These are phyloP conservation scores for Jamesozyma rosinii DNA, from an alignment of 805 yeast genomes.

Conservation along the genomic window DNA sequence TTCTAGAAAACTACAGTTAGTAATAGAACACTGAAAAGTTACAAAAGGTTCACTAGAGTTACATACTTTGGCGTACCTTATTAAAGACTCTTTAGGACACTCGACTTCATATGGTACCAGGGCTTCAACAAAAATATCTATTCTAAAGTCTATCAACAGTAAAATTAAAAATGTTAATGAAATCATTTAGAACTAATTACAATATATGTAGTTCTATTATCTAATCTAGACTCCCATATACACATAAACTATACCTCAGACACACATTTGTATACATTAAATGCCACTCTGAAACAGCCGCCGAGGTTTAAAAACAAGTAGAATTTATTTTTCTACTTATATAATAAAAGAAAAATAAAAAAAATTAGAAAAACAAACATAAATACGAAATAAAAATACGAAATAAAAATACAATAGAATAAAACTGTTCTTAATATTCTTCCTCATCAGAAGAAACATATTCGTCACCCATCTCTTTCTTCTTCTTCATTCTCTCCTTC, in stretches of 20 bases:
- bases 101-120: conserved; percentile 17
- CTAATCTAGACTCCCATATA: no score
- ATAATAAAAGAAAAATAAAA: not conserved
- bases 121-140: conserved; percentile 3
- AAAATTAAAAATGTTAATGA: no score
- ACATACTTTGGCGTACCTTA: conserved; percentile 18
- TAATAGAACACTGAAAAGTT: not conserved
- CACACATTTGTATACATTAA: no score
- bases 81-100: conserved; percentile 22
- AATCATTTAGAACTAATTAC: no score
- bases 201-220: no score
- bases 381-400: not conserved
- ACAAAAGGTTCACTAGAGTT: not conserved
- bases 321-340: no score
- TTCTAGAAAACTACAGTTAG: not conserved
- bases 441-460: conserved; percentile 92
- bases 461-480: conserved; percentile 97
- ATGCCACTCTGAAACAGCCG: no score
- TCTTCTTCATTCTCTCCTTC: conserved; percentile 99
- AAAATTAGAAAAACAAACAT: not conserved
- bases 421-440: conserved; percentile 10
- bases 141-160: not conserved
- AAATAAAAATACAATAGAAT: not conserved
- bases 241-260: no score
- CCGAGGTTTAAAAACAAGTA: not conserved